A percentile compares a stretch with the other conserved stretches of the same genome.
Evolutionary conservation across 2,329 filamentous ascomycete species (phyloP).

Genomic region (Ascosphaera acerosa): DNA sequence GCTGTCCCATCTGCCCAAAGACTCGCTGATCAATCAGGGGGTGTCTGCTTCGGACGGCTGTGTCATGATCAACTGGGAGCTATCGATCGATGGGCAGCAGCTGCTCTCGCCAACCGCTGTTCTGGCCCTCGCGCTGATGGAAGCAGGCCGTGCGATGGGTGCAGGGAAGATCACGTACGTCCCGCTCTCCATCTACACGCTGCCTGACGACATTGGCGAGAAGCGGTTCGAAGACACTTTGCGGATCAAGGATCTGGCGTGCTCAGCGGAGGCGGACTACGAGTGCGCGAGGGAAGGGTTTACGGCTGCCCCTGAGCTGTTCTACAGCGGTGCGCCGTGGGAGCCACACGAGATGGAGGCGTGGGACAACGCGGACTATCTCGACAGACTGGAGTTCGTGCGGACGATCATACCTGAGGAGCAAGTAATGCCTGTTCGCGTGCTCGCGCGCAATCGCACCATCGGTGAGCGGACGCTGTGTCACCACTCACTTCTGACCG

Average conservation of each 20-base stretch:
- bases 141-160: slow-evolving; percentile 2
- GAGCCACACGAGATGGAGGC: slow-evolving; percentile 1
- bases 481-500: no score
- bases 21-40: not conserved
- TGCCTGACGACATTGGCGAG: not conserved
- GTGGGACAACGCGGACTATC: slow-evolving; percentile 2
- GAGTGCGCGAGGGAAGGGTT: not conserved
- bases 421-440: not conserved
- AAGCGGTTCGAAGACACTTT: not conserved
- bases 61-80: slow-evolving; percentile 1
- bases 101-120: slow-evolving; percentile 2
- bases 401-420: not conserved
- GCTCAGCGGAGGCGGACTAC: not conserved
- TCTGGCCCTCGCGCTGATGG: slow-evolving; percentile 2
- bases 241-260: not conserved
- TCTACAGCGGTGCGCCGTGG: slow-evolving; percentile 1
- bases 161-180: slow-evolving; percentile 1
- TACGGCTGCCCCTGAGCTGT: slow-evolving; percentile 2
- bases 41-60: not conserved
- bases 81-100: not conserved
- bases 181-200: not conserved
- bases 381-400: not conserved
- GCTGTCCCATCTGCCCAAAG: not conserved
- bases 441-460: not conserved
- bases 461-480: not conserved